These are phyloP conservation scores for Pinus taeda DNA, from an alignment of 75 land plant genomes.

Conservation along the genomic window DNA sequence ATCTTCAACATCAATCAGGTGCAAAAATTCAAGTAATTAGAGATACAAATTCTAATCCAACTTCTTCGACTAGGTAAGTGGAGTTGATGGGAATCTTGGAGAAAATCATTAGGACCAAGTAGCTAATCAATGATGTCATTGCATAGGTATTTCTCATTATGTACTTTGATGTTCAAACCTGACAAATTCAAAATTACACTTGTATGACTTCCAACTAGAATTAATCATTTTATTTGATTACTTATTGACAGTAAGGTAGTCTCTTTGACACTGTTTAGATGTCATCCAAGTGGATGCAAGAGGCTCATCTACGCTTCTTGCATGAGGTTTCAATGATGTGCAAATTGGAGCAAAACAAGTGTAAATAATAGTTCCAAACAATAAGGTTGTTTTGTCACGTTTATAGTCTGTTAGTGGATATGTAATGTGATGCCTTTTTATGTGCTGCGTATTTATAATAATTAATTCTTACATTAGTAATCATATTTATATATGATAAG, in stretches of 20 bases:
- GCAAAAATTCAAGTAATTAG: constrained; percentile 90
- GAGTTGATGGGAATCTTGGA: constrained; percentile 83
- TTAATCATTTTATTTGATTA: neutral
- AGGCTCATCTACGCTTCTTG: constrained; percentile 70
- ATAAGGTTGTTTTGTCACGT: constrained; percentile 52
- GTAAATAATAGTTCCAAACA: constrained; percentile 88
- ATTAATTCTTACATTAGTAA: neutral
- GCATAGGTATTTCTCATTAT: constrained; percentile 59
- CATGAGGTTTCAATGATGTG: constrained; percentile 42
- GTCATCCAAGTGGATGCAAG: constrained; percentile 63
- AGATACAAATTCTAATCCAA: constrained; percentile 84
- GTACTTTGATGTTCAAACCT: neutral
- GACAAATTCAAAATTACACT: constrained; percentile 2
- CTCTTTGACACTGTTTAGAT: neutral
- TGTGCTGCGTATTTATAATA: neutral
- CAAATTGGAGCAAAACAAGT: constrained; percentile 65
- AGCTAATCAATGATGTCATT: constrained; percentile 85
- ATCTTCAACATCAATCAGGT: constrained; percentile 85
- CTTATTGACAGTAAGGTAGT: neutral
- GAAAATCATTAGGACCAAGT: constrained; percentile 80
- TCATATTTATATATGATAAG: constrained; percentile 28
- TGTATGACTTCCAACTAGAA: neutral
- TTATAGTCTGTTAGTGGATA: neutral
- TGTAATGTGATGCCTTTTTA: neutral
- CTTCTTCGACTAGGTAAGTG: constrained; percentile 63